Conservation (phyloP, 1,284 basidiomycete species). For the Taiwanofungus camphoratus region DNA sequence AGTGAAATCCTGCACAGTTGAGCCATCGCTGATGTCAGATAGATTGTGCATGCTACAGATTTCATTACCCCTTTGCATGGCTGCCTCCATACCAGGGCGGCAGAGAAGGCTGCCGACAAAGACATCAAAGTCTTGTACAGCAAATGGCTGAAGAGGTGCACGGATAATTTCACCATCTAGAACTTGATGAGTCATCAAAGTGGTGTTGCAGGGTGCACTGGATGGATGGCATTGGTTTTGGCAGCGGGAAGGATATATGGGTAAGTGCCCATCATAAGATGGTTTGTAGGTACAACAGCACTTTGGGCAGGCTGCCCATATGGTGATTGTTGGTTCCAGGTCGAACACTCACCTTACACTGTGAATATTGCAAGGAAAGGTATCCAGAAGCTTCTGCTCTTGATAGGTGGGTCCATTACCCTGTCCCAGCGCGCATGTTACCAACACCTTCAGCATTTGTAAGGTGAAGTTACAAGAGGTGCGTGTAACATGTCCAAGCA, state of each 20-base stretch:
- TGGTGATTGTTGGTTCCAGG: background rate
- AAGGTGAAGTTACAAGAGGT: too few species aligned
- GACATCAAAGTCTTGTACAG: background rate
- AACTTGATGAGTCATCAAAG: background rate
- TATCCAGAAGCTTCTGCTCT: background rate
- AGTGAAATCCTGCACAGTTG: background rate
- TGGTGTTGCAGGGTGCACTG: background rate
- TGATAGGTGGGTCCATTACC: too few species aligned
- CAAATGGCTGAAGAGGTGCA: background rate
- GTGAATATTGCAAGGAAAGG: background rate
- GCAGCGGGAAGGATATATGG: background rate
- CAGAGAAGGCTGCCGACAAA: background rate
- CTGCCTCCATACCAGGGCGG: background rate
- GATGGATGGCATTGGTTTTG: background rate
- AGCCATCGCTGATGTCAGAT: background rate
- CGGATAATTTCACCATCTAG: background rate
- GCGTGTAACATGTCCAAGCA: too few species aligned
- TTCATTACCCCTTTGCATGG: background rate
- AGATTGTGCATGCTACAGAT: background rate
- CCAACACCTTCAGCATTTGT: too few species aligned
- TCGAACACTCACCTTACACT: background rate
- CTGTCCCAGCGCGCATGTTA: too few species aligned
- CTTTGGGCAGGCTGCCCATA: background rate
- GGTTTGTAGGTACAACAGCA: background rate
- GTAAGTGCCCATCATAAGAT: background rate